phyloP scores from a whole-genome alignment of 345 rosid species.

The Carallia pectinifolia region DNA sequence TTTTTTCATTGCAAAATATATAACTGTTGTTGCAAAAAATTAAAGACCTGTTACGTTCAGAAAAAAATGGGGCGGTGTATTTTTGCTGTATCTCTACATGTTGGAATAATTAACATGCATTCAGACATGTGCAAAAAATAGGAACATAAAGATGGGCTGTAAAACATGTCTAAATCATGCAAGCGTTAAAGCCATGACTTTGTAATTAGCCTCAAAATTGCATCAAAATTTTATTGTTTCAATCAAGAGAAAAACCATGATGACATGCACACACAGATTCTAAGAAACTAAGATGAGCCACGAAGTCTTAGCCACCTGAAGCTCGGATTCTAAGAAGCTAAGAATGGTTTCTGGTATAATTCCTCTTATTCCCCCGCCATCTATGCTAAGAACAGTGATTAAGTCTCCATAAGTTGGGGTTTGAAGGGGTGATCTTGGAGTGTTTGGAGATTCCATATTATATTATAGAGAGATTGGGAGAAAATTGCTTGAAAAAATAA shows the following conservation, averaged over 20 bases:
- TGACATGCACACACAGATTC: no score
- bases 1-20: no score
- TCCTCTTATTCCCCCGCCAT: conserved; percentile 25
- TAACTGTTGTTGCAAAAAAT: no score
- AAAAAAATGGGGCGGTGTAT: no score
- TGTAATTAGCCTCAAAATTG: no score
- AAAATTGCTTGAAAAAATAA: not conserved
- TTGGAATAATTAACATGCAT: not conserved
- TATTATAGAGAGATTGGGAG: not conserved
- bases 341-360: conserved; percentile 23
- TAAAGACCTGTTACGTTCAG: no score
- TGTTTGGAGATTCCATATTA: not conserved
- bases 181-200: not conserved
- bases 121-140: not conserved
- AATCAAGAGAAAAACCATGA: not conserved
- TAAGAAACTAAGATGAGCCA: no score
- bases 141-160: not conserved
- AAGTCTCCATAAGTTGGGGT: conserved; percentile 17
- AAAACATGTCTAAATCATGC: not conserved
- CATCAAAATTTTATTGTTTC: not conserved
- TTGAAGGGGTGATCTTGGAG: conserved; percentile 9
- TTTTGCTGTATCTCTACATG: not conserved
- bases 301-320: conserved; percentile 7
- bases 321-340: conserved; percentile 22
- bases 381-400: conserved; percentile 22